These are phyloP conservation scores for Daldinia vernicosa DNA, from an alignment of 495 filamentous ascomycete genomes.

Conservation along the genomic window DNA sequence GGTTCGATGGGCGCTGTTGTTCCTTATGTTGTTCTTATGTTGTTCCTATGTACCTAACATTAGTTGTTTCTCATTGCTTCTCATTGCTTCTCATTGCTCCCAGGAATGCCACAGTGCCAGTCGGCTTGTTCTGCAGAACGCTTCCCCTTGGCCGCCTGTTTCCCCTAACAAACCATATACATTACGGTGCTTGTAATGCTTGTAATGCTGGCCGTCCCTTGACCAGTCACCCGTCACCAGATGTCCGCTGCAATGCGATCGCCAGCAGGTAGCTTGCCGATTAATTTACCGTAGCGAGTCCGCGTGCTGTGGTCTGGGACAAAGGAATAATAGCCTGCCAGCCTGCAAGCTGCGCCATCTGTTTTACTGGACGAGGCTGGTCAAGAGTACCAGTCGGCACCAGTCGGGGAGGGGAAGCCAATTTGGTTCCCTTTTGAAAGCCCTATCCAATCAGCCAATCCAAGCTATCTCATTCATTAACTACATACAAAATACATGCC, in stretches of 20 bases:
- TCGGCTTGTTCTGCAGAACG: constrained; percentile 38
- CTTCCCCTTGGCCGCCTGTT: constrained; percentile 9
- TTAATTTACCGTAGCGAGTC: constrained; percentile 38
- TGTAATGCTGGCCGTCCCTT: constrained; percentile 2
- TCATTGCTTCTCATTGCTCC: constrained; percentile 28
- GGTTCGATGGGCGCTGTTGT: constrained; percentile 27
- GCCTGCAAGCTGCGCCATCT: constrained; percentile 31
- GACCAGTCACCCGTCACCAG: constrained; percentile 39
- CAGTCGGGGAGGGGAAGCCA: constrained; percentile 18
- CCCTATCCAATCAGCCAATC: constrained; percentile 16
- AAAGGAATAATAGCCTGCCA: constrained; percentile 28
- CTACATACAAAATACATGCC: no score
- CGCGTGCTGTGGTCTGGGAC: constrained; percentile 17
- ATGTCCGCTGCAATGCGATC: constrained; percentile 42
- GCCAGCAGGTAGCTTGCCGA: constrained; percentile 27
- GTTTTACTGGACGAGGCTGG: constrained; percentile 17
- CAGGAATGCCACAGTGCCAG: constrained; percentile 42
- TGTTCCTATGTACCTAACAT: constrained; percentile 3
- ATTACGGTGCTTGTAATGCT: neutral
- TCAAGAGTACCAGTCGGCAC: constrained; percentile 13
- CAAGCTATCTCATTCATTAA: constrained; percentile 3
- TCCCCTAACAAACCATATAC: constrained; percentile 16
- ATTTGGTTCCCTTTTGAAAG: constrained; percentile 25
- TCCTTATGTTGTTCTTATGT: neutral
- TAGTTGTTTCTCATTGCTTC: constrained; percentile 3